Evolutionary conservation across 2,329 filamentous ascomycete genomes (phyloP), one percentile per base, ranked within the genome.

Genomic region (Aspergillus luchuensis): DNA sequence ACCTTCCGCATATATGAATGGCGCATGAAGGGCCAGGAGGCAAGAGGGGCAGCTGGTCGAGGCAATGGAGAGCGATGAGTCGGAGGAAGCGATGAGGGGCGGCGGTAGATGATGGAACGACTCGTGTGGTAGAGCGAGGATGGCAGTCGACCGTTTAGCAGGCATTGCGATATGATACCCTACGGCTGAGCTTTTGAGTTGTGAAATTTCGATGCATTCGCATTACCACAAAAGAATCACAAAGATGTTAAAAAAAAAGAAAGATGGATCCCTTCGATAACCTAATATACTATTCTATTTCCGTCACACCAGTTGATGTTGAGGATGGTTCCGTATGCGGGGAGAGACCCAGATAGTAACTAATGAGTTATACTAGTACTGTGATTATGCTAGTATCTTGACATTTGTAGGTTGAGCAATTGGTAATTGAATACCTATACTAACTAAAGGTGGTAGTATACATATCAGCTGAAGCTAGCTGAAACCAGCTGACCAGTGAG

Each of bases 121-220:
- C 67, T 66, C 23, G 21, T 41, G 23, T 15, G 41, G 52, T 43
- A 45, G 39, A 43, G 38, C 64, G 63, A 69, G 67, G 69, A 72
- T 72, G 67, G 69, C 72, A 71, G 72, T 74, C 71, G 67, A 68
- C 71, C 67, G 69, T 73, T 74, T 74, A 76, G 73, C 73, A 74
- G 73, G 73, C 73, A 74, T 76, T 76, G 74, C 71, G 72, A 74
- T 75, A 75, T 76, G 74, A 76, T 76, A 76, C 74, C 74, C 74
- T 76, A 76, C 72, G 72, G 71, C 72, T 71, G 71, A 74, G 70
- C 71, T 74, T 58, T 75, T 65, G 63, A 65, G 64, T 68, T 66
- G 64, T 66, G 62, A 57, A 13, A 56, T 66, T 66, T 47, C 28
- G 39, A 56, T 41, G 53, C 39, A 56, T 47, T 45, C 33, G 25